A percentile compares a stretch with the other conserved stretches of the same genome.
phyloP scores from a whole-genome alignment of 2,329 filamentous ascomycete genomes.

The Calonectria hawksworthii region DNA sequence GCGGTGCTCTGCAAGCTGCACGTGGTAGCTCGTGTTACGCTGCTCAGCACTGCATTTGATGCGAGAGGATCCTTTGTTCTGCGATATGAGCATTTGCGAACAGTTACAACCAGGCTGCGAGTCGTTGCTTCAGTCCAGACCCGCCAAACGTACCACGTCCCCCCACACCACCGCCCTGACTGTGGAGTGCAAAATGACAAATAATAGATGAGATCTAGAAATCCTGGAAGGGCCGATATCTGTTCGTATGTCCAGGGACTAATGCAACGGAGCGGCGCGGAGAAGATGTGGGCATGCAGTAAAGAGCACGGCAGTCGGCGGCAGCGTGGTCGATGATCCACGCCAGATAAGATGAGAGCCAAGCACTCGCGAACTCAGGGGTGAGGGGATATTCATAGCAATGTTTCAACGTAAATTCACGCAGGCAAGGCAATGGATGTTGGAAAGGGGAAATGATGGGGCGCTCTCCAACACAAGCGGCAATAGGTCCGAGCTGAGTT shows the following conservation, averaged over 20 bases:
- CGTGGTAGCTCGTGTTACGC: constrained; percentile 22
- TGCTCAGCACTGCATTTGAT: constrained; percentile 16
- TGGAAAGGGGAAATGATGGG: constrained; percentile 24
- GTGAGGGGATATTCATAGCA: constrained; percentile 15
- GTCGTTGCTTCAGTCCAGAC: constrained; percentile 15
- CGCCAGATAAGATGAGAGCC: constrained; percentile 29
- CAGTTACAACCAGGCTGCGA: constrained; percentile 13
- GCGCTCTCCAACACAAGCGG: constrained; percentile 28
- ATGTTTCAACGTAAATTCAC: constrained; percentile 32
- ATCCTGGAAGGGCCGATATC: constrained; percentile 21
- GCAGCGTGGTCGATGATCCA: constrained; percentile 25
- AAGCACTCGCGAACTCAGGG: constrained; percentile 16
- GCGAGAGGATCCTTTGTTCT: neutral
- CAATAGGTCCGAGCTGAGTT: constrained; percentile 31
- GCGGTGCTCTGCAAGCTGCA: constrained; percentile 10
- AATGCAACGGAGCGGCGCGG: constrained; percentile 21
- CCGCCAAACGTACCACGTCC: constrained; percentile 30
- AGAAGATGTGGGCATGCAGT: constrained; percentile 19
- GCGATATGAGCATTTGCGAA: constrained; percentile 12
- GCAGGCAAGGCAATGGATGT: constrained; percentile 26
- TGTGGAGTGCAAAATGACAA: constrained; percentile 27
- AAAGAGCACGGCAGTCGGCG: constrained; percentile 18
- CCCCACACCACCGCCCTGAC: constrained; percentile 21
- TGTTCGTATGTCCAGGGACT: constrained; percentile 21
- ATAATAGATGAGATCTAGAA: constrained; percentile 30